A percentile compares a stretch with the other conserved stretches of the same genome.
Evolutionary conservation across 2,329 filamentous ascomycete species (phyloP).

Genomic region (Colletotrichum incanum): DNA sequence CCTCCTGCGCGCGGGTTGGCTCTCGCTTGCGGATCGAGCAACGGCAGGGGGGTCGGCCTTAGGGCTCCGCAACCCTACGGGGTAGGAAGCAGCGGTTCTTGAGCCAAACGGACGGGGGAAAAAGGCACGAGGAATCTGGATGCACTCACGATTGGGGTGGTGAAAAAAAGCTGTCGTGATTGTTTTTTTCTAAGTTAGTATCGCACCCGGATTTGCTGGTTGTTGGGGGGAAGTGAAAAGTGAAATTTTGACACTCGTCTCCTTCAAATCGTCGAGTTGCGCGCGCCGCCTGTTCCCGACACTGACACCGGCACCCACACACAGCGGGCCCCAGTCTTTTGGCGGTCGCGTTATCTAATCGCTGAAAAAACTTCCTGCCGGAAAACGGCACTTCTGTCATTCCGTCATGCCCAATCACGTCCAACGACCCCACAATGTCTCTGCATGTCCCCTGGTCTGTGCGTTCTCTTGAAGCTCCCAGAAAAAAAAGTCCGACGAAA

Average conservation of each 20-base stretch:
- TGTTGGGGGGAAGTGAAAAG: not conserved
- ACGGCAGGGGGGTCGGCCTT: slow-evolving; percentile 49
- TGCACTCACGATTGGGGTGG: slow-evolving; percentile 4
- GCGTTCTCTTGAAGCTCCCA: slow-evolving; percentile 36
- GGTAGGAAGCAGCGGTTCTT: slow-evolving; percentile 24
- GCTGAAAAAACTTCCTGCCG: slow-evolving; percentile 23
- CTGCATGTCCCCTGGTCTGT: slow-evolving; percentile 40
- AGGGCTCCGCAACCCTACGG: slow-evolving; percentile 60
- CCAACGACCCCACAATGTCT: slow-evolving; percentile 33
- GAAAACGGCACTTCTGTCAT: slow-evolving; percentile 13
- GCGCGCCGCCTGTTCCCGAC: not conserved
- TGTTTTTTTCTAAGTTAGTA: not conserved
- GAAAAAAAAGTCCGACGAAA: slow-evolving; percentile 44
- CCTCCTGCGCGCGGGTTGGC: slow-evolving; percentile 53
- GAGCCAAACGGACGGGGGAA: slow-evolving; percentile 23
- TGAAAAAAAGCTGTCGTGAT: too few species aligned
- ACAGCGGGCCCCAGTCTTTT: not conserved
- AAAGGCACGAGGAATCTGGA: slow-evolving; percentile 15
- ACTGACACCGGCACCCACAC: not conserved
- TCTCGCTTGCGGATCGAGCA: slow-evolving; percentile 63
- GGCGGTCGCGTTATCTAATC: slow-evolving; percentile 30
- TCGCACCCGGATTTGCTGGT: not conserved
- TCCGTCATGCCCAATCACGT: slow-evolving; percentile 39
- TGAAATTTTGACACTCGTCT: slow-evolving; percentile 12
- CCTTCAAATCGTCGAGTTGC: not conserved